Conservation (phyloP, 163 green algal species). For the Prototheca cutis region DNA sequence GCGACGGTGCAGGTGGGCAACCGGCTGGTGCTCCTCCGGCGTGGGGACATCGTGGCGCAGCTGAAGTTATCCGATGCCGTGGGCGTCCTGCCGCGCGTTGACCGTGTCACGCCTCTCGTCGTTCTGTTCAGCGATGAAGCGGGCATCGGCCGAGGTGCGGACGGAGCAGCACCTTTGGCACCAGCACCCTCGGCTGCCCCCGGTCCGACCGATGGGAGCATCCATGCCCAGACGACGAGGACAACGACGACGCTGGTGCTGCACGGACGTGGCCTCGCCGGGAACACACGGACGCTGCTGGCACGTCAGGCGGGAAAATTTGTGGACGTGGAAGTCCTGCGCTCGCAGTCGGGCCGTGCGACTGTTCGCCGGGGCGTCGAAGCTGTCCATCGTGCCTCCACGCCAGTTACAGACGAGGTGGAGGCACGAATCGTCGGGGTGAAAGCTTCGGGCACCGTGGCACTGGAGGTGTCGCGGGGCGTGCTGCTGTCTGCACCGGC, state of each 20-base stretch:
- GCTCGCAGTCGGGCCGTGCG: background rate
- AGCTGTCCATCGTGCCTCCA: too few species aligned
- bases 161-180: too few species aligned
- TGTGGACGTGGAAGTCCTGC: background rate
- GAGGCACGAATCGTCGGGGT: too few species aligned
- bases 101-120: background rate
- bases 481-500: background rate
- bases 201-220: too few species aligned
- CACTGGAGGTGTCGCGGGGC: background rate
- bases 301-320: background rate
- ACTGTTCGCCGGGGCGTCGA: background rate
- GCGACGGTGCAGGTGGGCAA: background rate
- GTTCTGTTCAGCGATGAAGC: too few species aligned
- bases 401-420: background rate
- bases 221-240: too few species aligned
- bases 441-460: too few species aligned
- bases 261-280: background rate
- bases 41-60: background rate
- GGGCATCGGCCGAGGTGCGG: too few species aligned
- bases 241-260: background rate
- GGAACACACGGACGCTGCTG: background rate
- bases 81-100: background rate
- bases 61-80: background rate
- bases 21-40: background rate
- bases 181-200: too few species aligned